These are phyloP conservation scores for Talaromyces sp. DNA, from an alignment of 2,329 filamentous ascomycete genomes.

Conservation along the genomic window DNA sequence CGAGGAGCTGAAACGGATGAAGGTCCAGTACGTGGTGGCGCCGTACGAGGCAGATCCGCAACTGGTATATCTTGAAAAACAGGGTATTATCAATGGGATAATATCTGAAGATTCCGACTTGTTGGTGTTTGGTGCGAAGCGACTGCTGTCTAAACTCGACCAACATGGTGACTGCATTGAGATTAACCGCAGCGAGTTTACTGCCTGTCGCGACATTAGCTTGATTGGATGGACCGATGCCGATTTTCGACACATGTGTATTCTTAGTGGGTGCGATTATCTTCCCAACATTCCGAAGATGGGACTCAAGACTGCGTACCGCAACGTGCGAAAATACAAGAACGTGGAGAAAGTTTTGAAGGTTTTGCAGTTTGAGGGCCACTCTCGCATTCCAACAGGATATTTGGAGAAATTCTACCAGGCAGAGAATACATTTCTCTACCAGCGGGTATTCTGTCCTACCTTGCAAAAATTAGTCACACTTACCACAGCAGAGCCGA, in stretches of 20 bases:
- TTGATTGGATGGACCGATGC: conserved; percentile 86
- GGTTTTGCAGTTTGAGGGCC: conserved; percentile 83
- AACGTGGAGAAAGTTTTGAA: conserved; percentile 75
- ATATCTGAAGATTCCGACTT: conserved; percentile 95
- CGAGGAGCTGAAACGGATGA: conserved; percentile 76
- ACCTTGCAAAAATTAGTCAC: conserved; percentile 65
- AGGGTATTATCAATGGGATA: conserved; percentile 79
- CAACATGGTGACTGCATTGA: conserved; percentile 91
- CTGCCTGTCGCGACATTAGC: conserved; percentile 79
- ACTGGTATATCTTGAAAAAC: conserved; percentile 83
- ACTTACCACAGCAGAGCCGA: conserved; percentile 61
- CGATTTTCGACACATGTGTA: conserved; percentile 93
- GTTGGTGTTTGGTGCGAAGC: conserved; percentile 87
- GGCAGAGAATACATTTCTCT: conserved; percentile 86
- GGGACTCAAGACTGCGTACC: conserved; percentile 89
- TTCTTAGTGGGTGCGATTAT: conserved; percentile 94
- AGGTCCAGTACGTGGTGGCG: conserved; percentile 83
- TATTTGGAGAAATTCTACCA: conserved; percentile 78
- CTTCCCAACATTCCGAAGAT: conserved; percentile 78
- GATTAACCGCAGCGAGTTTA: conserved; percentile 84
- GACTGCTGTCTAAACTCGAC: conserved; percentile 87
- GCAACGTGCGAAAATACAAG: conserved; percentile 84
- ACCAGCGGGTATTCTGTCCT: conserved; percentile 93
- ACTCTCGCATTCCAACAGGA: conserved; percentile 70
- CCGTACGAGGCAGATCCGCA: conserved; percentile 98